Percentiles rank a stretch among this genome's conserved stretches.
Conservation (phyloP, 371 early-diverging fungal genomes). For the Haplosporangium sp. region DNA sequence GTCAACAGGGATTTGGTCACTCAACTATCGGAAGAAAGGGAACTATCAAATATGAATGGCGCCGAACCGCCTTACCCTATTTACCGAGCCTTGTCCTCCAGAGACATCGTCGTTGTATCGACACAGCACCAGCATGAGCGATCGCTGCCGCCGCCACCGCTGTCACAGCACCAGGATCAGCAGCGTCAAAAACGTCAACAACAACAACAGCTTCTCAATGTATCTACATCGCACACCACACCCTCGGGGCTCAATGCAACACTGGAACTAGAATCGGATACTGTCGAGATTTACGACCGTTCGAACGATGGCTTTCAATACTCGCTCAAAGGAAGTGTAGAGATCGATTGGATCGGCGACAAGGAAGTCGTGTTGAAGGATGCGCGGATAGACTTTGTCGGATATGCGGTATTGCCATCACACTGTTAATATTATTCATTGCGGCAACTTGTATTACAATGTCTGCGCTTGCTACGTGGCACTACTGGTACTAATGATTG, state of each 20-base stretch:
- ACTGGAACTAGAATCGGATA: conserved; percentile 44
- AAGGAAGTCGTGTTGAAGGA: conserved; percentile 41
- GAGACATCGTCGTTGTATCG: too few relatives aligned
- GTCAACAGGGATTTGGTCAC: too few relatives aligned
- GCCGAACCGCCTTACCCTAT: too few relatives aligned
- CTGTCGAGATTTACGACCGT: conserved; percentile 54
- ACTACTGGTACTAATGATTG: too few relatives aligned
- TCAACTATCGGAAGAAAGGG: too few relatives aligned
- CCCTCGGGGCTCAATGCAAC: conserved; percentile 31
- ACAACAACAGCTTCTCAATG: background rate
- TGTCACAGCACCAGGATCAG: background rate
- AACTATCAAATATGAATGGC: too few relatives aligned
- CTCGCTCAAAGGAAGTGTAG: conserved; percentile 48
- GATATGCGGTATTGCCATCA: conserved; percentile 42
- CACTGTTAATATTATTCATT: background rate
- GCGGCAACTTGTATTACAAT: background rate
- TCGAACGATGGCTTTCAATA: conserved; percentile 50
- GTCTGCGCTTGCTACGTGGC: too few relatives aligned
- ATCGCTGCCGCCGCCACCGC: background rate
- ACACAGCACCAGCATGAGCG: too few relatives aligned
- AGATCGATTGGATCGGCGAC: conserved; percentile 33
- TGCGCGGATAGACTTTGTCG: conserved; percentile 53
- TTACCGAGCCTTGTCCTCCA: too few relatives aligned
- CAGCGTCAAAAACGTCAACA: background rate
- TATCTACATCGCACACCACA: conserved; percentile 15